Base-by-base conservation (phyloP, 2,329 filamentous ascomycete species). In the Ambrosiella cleistominuta region DNA sequence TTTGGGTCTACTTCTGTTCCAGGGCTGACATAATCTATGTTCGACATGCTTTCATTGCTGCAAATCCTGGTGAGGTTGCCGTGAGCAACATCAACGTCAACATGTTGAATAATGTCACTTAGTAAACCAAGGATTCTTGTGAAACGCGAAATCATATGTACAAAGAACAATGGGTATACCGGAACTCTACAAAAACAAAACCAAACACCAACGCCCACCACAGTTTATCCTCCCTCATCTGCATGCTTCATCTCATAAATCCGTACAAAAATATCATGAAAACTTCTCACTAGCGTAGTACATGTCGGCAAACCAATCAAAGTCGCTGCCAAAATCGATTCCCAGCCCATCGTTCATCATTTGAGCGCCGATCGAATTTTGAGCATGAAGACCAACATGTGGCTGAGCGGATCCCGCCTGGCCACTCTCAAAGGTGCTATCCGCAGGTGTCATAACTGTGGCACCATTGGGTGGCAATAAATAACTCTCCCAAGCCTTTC, bases 341-440 rank as follows among this genome's bases (percentile, higher is more conserved):
- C 27, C 13, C 38, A 61, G 27, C 13, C 19, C 44, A 42, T 61
- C 59, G 27, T 52, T 49, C 12, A 56, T 27, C 35, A 38, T 47
- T 36, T 42, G 15, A 17, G 47, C 2, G n/a, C 12, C 36, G 35
- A 40, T 13, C 47, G 37, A n/a, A 39, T 5, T 27, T 27, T 27
- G 27, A 27, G 27, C 27, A 27, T 27, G 27, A 27, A 27, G 27
- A 27, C 27, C 27, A 3, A 27, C 27, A 27, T 37, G 27, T 13
- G 42, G 27, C 49, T 19, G 49, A 13, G 49, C 49, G 8, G 17
- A 27, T 39, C 13, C 57, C 58, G 71, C 50, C 66, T 59, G 49
- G 64, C 60, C 17, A 57, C 67, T 50, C 39, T 66, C 47, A 68
- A 66, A 63, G 66, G 67, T 62, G 66, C 65, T 61, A 56, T 68